phyloP scores from a whole-genome alignment of 1,139 yeast genomes.

The Debaryomyces udenii region DNA sequence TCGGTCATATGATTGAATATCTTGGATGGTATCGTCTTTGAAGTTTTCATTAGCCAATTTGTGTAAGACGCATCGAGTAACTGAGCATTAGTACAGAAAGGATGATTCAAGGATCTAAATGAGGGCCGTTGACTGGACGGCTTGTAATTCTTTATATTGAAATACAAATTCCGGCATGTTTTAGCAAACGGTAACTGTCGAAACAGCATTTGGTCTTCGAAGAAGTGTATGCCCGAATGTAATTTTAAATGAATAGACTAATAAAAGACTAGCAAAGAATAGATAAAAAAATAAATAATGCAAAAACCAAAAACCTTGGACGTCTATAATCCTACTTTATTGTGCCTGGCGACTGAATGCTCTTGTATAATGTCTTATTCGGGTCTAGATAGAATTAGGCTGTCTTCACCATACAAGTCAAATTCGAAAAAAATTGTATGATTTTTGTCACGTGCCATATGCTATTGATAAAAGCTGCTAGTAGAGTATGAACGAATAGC shows the following conservation, averaged over 20 bases:
- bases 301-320: background rate
- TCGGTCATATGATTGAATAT: slow-evolving; percentile 12
- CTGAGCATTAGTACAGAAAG: slow-evolving; percentile 30
- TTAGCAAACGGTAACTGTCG: slow-evolving; percentile 26
- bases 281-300: slow-evolving; percentile 4
- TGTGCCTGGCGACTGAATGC: too few species aligned
- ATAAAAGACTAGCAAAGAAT: slow-evolving; percentile 3
- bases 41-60: slow-evolving; percentile 26
- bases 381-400: background rate
- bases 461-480: too few species aligned
- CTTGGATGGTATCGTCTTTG: slow-evolving; percentile 16
- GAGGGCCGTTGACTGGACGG: slow-evolving; percentile 20
- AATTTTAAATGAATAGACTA: slow-evolving; percentile 3
- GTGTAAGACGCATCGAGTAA: slow-evolving; percentile 29
- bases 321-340: too few species aligned
- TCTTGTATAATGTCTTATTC: background rate
- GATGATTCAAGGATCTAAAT: slow-evolving; percentile 25
- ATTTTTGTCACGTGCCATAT: too few species aligned
- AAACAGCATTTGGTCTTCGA: slow-evolving; percentile 19
- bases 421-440: too few species aligned
- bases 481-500: too few species aligned
- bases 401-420: background rate
- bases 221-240: slow-evolving; percentile 4
- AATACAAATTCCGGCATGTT: slow-evolving; percentile 23
- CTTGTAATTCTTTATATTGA: slow-evolving; percentile 24